These are phyloP conservation scores for Chlamydomonas reinhardtii DNA, from an alignment of 163 green algal species.

Conservation along the genomic window DNA sequence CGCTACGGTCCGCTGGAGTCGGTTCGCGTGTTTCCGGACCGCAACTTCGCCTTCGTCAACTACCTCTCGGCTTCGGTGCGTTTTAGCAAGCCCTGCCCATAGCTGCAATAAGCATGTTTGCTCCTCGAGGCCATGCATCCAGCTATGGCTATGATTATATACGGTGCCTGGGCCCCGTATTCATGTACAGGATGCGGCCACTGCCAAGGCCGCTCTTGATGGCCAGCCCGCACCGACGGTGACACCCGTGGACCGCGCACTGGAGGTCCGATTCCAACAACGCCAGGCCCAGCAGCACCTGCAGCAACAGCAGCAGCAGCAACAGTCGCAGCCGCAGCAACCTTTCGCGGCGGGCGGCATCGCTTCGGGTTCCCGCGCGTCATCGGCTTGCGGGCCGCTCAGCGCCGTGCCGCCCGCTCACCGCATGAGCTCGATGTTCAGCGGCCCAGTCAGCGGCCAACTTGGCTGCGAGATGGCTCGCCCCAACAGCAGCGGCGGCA, in stretches of 20 bases:
- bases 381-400: neutral
- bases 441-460: too few species aligned
- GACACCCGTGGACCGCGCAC: constrained; percentile 69
- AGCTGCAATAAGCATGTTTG: neutral
- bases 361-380: too few species aligned
- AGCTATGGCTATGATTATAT: too few species aligned
- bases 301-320: neutral
- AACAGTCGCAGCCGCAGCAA: neutral
- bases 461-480: too few species aligned
- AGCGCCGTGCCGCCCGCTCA: too few species aligned
- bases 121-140: too few species aligned
- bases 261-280: constrained; percentile 83
- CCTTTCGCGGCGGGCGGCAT: neutral
- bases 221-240: constrained; percentile 67
- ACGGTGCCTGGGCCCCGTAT: too few species aligned
- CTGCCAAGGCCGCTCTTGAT: constrained; percentile 78
- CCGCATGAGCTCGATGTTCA: too few species aligned
- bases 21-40: constrained; percentile 82
- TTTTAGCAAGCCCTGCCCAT: too few species aligned
- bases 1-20: constrained; percentile 65
- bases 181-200: constrained; percentile 21
- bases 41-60: constrained; percentile 89
- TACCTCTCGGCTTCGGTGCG: neutral
- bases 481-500: too few species aligned
- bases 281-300: neutral